These are phyloP conservation scores for Podospora comata DNA, from an alignment of 495 filamentous ascomycete genomes.

Conservation along the genomic window DNA sequence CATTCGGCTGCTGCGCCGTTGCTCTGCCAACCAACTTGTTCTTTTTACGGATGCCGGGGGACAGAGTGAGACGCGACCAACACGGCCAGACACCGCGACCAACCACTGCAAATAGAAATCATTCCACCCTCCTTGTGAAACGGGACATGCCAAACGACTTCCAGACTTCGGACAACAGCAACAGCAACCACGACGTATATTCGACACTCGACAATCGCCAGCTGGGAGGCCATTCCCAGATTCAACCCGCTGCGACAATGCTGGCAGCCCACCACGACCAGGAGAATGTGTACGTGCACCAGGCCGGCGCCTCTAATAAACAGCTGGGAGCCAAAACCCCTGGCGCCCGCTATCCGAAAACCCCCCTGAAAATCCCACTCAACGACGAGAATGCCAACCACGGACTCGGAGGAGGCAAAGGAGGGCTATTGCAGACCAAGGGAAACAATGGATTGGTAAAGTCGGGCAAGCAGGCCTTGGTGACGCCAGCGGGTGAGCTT, in stretches of 20 bases:
- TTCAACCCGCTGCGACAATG: constrained; percentile 47
- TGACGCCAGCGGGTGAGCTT: constrained; percentile 61
- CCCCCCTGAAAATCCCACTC: constrained; percentile 75
- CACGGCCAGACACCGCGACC: constrained; percentile 3
- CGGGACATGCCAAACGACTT: neutral
- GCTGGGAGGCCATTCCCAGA: constrained; percentile 19
- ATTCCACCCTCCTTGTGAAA: neutral
- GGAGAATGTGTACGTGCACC: constrained; percentile 78
- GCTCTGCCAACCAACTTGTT: constrained; percentile 25
- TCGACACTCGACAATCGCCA: constrained; percentile 7
- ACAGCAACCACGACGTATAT: neutral
- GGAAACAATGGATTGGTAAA: constrained; percentile 54
- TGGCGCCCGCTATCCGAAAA: constrained; percentile 70
- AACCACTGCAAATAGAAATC: constrained; percentile 5
- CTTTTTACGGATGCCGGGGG: constrained; percentile 6
- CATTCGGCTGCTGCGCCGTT: constrained; percentile 21
- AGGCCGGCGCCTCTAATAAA: constrained; percentile 76
- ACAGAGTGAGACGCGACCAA: constrained; percentile 1
- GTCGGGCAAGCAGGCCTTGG: constrained; percentile 52
- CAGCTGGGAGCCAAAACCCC: constrained; percentile 76
- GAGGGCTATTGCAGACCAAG: constrained; percentile 53
- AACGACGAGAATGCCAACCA: constrained; percentile 80
- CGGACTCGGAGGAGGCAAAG: constrained; percentile 64
- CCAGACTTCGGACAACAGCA: neutral
- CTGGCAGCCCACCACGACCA: constrained; percentile 74